phyloP scores from a whole-genome alignment of 768 basidiomycete species.

The Tylopilus subfusipes region DNA sequence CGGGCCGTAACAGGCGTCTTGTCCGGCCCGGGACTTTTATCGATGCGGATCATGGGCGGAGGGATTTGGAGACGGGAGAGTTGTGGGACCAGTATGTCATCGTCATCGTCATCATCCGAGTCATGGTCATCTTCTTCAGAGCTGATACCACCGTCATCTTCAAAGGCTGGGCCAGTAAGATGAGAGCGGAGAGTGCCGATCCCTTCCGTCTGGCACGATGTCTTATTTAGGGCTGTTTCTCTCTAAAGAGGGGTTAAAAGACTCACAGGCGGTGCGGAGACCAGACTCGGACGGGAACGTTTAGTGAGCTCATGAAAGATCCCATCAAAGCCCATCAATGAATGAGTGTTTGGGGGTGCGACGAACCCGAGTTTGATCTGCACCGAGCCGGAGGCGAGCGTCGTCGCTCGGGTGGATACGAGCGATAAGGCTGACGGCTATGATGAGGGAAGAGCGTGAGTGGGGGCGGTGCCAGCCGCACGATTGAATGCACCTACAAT shows the following conservation, averaged over 20 bases:
- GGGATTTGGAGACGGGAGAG: constrained; percentile 24
- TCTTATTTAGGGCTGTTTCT: not conserved
- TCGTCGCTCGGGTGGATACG: constrained; percentile 46
- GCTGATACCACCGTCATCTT: constrained; percentile 78
- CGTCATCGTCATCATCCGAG: constrained; percentile 24
- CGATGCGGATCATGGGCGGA: constrained; percentile 19
- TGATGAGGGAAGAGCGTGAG: not conserved
- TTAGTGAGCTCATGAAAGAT: constrained; percentile 63
- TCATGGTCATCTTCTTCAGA: constrained; percentile 44
- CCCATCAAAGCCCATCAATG: constrained; percentile 52
- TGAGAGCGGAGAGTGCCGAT: constrained; percentile 78
- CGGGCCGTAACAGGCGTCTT: constrained; percentile 24
- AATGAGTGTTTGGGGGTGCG: constrained; percentile 38
- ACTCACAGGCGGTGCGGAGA: constrained; percentile 76
- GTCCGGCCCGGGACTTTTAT: constrained; percentile 12
- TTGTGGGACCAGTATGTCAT: constrained; percentile 32
- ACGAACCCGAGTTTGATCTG: constrained; percentile 63
- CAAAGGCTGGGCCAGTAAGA: constrained; percentile 49
- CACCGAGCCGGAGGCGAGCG: constrained; percentile 49
- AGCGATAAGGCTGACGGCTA: constrained; percentile 48
- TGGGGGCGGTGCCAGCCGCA: not conserved
- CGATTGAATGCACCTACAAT: constrained; percentile 49
- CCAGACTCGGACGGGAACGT: constrained; percentile 60
- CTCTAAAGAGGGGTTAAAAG: not conserved
- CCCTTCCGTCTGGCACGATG: constrained; percentile 63